Evolutionary conservation across 257 asterid genomes (phyloP), one percentile per base, ranked within the genome.

Genomic region (Cynanchum wilfordii): DNA sequence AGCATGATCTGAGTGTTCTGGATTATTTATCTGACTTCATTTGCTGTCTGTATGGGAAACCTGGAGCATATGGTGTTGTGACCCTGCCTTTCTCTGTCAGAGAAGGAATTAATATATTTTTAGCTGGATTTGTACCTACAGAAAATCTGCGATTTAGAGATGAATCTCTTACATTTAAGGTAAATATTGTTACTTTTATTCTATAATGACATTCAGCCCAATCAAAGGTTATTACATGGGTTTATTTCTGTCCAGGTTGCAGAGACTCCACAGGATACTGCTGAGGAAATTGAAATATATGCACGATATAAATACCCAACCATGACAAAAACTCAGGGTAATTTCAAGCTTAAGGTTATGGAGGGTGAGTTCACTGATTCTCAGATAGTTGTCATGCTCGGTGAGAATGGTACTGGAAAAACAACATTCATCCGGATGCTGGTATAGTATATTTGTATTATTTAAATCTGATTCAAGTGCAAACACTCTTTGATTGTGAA

Each of bases 291-390:
- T 66, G 91, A 89, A 80, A 85, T 96, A 0, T 94, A 94, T 74
- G 98, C 97, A 19, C 83, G 98, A 72, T 94, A 94, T 73, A 89
- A 54, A 71, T 94, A 89, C 78, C 99, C 99, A 68, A 87, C 97
- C 73, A 94, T 94, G 98, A 66, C 84, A 19, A 91, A 91, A 80
- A 91, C 98, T n/a, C 98, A 88, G 82, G 99, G 99, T 3, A 89
- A 89, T 83, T 94, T 94, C 87, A 87, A 58, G 76, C 97, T 94
- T 67, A 91, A 90, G 87, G 99, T 90, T 33, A 16, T 82, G 69
- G 97, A 95, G 90, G 99, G 99, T 54, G 99, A 95, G 84, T 95
- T 95, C 80, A 92, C 99, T 25, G 99, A 95, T 78, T 95, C 99
- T 33, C 99, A 95, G 81, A 95, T 95, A n/a, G 67, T 95, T 82